A percentile compares a stretch with the other conserved stretches of the same genome.
Evolutionary conservation across 208 protist genomes (phyloP).

Genomic region (Kentomonas sorsogonicus): DNA sequence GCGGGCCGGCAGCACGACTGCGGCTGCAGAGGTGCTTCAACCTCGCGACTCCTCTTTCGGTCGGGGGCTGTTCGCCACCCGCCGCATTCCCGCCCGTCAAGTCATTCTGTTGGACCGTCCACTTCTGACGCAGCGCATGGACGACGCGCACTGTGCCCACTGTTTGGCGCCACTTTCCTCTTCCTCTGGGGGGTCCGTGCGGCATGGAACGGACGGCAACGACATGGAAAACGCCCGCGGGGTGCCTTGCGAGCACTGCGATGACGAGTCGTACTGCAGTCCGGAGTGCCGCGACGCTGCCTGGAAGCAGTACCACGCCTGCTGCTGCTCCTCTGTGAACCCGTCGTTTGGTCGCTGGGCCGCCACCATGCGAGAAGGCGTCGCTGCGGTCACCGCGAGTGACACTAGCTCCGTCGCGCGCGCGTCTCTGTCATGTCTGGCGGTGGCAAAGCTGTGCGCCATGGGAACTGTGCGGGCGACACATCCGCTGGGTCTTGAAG

Average conservation of each 20-base stretch:
- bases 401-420: conserved; percentile 36
- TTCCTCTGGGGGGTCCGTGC: background rate
- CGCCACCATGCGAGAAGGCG: conserved; percentile 38
- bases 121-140: conserved; percentile 48
- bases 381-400: conserved; percentile 3
- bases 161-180: conserved; percentile 41
- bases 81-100: conserved; percentile 30
- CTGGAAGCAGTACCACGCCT: conserved; percentile 66
- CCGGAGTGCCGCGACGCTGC: conserved; percentile 57
- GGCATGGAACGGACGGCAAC: background rate
- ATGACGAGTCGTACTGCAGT: conserved; percentile 70
- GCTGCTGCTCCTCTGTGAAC: conserved; percentile 64
- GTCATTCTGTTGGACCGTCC: conserved; percentile 55
- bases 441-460: conserved; percentile 69
- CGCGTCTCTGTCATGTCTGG: conserved; percentile 61
- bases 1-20: conserved; percentile 4
- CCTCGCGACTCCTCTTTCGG: conserved; percentile 52
- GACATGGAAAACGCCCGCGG: background rate
- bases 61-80: conserved; percentile 62
- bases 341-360: conserved; percentile 43
- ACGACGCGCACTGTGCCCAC: conserved; percentile 57
- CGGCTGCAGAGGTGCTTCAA: conserved; percentile 53
- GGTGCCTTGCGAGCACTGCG: conserved; percentile 45
- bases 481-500: conserved; percentile 64
- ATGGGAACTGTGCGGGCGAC: conserved; percentile 72